Conservation (phyloP, 176 grass and related monocot genomes). For the Bonia amplexicaulis region DNA sequence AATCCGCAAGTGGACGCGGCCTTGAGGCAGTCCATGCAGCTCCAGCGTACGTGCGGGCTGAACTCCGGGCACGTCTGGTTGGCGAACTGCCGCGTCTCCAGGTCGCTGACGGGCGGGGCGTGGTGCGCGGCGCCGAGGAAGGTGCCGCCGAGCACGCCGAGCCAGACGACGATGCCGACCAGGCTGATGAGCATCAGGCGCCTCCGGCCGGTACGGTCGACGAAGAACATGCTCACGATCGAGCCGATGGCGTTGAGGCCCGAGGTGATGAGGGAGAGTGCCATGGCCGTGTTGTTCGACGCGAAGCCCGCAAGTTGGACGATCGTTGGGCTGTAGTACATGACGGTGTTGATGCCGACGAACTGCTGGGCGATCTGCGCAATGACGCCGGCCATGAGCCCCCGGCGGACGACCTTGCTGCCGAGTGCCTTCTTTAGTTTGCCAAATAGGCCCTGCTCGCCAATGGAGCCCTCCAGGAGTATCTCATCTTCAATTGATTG, state of each 20-base stretch:
- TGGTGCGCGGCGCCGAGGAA: conserved; percentile 58
- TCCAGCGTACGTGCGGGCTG: conserved; percentile 41
- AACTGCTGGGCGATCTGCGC: conserved; percentile 91
- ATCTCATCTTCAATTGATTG: conserved; percentile 75
- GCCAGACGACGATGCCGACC: conserved; percentile 61
- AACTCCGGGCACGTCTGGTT: conserved; percentile 68
- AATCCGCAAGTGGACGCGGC: conserved; percentile 67
- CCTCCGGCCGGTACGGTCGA: conserved; percentile 69
- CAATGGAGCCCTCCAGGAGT: conserved; percentile 66
- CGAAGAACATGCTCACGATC: conserved; percentile 90
- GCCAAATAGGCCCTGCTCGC: conserved; percentile 38
- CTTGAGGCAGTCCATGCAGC: conserved; percentile 73
- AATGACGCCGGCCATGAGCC: conserved; percentile 67
- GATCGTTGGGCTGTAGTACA: conserved; percentile 99
- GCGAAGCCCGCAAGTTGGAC: conserved; percentile 84
- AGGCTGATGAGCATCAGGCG: conserved; percentile 80
- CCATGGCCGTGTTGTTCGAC: conserved; percentile 78
- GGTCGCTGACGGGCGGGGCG: conserved; percentile 46
- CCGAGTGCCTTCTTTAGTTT: conserved; percentile 74
- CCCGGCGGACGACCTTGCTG: conserved; percentile 62
- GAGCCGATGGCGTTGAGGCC: conserved; percentile 83
- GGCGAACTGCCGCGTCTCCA: conserved; percentile 42
- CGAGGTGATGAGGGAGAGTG: conserved; percentile 81
- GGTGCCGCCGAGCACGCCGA: conserved; percentile 56
- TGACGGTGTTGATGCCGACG: conserved; percentile 94